These are phyloP conservation scores for rapeseed (Brassica napus) DNA, from an alignment of 345 rosid species.

Conservation along the genomic window DNA sequence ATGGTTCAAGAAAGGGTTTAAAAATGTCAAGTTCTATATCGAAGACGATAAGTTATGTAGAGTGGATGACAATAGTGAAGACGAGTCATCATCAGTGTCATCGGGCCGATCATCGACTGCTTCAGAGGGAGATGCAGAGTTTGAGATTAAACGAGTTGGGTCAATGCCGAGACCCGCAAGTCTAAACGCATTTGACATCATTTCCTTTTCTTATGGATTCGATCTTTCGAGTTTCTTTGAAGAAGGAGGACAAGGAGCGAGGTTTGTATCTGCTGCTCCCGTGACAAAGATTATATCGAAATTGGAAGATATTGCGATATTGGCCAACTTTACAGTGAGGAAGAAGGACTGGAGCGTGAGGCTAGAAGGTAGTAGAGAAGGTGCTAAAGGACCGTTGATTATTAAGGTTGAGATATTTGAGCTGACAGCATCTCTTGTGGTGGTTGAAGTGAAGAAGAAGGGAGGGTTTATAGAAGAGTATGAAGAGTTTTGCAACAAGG, in stretches of 20 bases:
- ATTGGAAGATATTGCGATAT: constrained; percentile 65
- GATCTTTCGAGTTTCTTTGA: constrained; percentile 68
- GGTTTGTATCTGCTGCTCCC: constrained; percentile 65
- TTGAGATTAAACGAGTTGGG: constrained; percentile 28
- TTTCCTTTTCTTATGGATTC: constrained; percentile 76
- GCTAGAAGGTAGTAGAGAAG: constrained; percentile 67
- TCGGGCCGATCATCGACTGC: constrained; percentile 46
- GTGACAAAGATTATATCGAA: constrained; percentile 57
- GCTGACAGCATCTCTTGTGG: constrained; percentile 59
- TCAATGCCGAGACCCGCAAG: constrained; percentile 59
- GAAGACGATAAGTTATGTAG: constrained; percentile 42
- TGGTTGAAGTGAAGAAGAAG: constrained; percentile 91
- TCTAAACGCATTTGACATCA: constrained; percentile 82
- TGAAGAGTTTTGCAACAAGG: constrained; percentile 78
- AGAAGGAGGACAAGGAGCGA: constrained; percentile 61
- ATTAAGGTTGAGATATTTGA: constrained; percentile 67
- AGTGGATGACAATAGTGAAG: constrained; percentile 41
- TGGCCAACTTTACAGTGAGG: constrained; percentile 63
- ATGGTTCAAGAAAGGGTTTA: constrained; percentile 74
- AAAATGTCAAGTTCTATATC: constrained; percentile 53
- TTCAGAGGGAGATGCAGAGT: constrained; percentile 36
- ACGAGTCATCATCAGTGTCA: constrained; percentile 31
- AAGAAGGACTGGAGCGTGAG: constrained; percentile 74
- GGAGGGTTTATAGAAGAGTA: constrained; percentile 85
- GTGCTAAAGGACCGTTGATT: constrained; percentile 64